Evolutionary conservation across 345 rosid genomes (phyloP).

Genomic region (Citrus mangshanensis): DNA sequence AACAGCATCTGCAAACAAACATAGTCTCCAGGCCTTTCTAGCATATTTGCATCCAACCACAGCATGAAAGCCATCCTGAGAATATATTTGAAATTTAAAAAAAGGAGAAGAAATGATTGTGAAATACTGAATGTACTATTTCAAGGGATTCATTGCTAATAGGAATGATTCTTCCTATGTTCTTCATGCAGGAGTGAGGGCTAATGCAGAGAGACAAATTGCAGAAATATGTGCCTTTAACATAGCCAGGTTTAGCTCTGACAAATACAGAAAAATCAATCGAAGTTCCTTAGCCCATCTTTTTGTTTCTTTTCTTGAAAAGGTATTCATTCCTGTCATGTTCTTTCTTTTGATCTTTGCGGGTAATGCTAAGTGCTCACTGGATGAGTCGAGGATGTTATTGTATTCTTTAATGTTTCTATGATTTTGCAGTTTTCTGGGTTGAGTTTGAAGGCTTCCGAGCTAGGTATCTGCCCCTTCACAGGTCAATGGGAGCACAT

Average conservation of each 20-base stretch:
- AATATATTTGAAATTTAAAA: background rate
- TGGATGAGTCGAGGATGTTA: background rate
- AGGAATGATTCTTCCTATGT: background rate
- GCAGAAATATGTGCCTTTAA: slow-evolving; percentile 46
- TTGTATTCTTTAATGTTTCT: background rate
- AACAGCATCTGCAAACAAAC: background rate
- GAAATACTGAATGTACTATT: background rate
- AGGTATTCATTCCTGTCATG: slow-evolving; percentile 41
- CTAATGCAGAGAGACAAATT: slow-evolving; percentile 59
- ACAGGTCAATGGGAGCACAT: slow-evolving; percentile 70
- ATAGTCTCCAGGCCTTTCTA: background rate
- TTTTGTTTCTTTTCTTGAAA: slow-evolving; percentile 67
- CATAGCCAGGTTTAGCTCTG: slow-evolving; percentile 49
- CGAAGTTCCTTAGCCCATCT: slow-evolving; percentile 70
- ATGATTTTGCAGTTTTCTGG: slow-evolving; percentile 51
- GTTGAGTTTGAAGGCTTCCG: slow-evolving; percentile 43
- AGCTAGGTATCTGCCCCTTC: slow-evolving; percentile 71
- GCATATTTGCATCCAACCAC: background rate
- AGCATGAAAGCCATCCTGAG: background rate
- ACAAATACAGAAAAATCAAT: slow-evolving; percentile 39
- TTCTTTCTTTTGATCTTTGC: background rate
- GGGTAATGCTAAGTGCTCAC: background rate
- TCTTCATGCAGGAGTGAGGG: slow-evolving; percentile 56
- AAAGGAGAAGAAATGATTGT: background rate
- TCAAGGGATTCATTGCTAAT: background rate